Evolutionary conservation across 371 early-diverging fungal species (phyloP), one percentile per base, ranked within the genome.

Genomic region (Mucor irregularis): DNA sequence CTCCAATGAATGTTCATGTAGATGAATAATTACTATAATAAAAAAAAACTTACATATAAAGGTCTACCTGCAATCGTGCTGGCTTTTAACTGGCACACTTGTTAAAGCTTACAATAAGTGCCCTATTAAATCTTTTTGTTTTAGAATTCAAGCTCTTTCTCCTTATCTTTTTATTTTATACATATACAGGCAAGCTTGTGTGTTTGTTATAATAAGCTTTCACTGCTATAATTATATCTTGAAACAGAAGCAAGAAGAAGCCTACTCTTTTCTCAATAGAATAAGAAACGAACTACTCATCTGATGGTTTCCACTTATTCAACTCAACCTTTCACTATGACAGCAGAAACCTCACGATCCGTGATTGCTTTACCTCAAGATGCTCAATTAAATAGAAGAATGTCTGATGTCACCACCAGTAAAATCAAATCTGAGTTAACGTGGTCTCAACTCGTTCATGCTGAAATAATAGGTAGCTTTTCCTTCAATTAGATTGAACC

Each of bases 371-470:
- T 21, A 31, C 30, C 38, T 7, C 3, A 24, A 16, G 42, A 57
- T 33, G 44, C 24, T 17, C 37, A 25, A 17, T 28, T 17, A 16
- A 31, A 6, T 16, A 33, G 21, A 37, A 49, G 31, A 52, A 33
- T 21, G 19, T 16, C 22, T 33, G 48, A 30, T 14, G n/a, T 14
- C 9, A 8, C n/a, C 29, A 16, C 25, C 4, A 38, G 33, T 6
- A 44, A 21, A 37, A 58, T 58, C 28, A 75, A 78, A 49, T 81
- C 81, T 50, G 90, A 90, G 61, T 64, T 88, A 13, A 65, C 71
- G 35, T 90, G 91, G 92, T 62, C 72, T n/a, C 87, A 90, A 64
- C 71, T 93, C 35, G 72, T 93, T 35, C 85, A 90, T 73, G 81
- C 88, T 11, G 93, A 93, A 71, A 89, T 92, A 44, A 86, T 85